A percentile compares a stretch with the other conserved stretches of the same genome.
These are phyloP conservation scores for Candida maltosa DNA, from an alignment of 805 yeast genomes.

Conservation along the genomic window DNA sequence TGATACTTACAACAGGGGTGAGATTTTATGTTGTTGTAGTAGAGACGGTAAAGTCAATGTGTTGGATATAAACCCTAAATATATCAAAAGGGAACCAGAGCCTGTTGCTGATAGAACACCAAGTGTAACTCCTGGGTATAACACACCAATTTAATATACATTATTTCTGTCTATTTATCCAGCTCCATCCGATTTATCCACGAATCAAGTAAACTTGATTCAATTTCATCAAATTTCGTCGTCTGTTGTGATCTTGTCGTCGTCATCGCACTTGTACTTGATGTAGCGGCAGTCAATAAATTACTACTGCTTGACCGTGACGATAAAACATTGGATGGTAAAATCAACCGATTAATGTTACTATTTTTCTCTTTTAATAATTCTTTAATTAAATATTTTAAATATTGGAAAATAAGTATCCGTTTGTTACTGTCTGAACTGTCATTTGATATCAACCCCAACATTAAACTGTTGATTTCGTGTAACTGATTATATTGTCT, in stretches of 20 bases:
- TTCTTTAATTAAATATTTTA: slow-evolving; percentile 39
- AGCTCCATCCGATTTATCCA: slow-evolving; percentile 43
- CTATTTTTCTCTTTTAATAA: slow-evolving; percentile 17
- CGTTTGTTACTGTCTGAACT: slow-evolving; percentile 12
- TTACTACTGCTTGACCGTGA: not conserved
- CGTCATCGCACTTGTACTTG: slow-evolving; percentile 1
- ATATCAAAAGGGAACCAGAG: no score
- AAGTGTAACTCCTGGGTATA: no score
- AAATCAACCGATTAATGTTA: slow-evolving; percentile 19
- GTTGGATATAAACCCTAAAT: slow-evolving; percentile 12
- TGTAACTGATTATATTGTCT: slow-evolving; percentile 36
- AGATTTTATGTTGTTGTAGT: slow-evolving; percentile 27
- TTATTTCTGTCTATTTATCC: no score
- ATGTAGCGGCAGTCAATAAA: slow-evolving; percentile 7
- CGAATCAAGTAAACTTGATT: slow-evolving; percentile 34
- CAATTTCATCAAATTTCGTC: slow-evolving; percentile 35
- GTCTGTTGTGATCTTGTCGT: slow-evolving; percentile 1
- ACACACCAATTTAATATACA: no score
- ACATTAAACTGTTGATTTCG: slow-evolving; percentile 31
- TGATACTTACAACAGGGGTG: slow-evolving; percentile 35
- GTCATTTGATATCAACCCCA: slow-evolving; percentile 21
- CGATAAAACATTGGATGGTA: slow-evolving; percentile 24
- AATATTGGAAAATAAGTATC: slow-evolving; percentile 33
- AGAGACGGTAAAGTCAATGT: slow-evolving; percentile 19
- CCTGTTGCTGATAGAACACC: no score